A percentile compares a stretch with the other conserved stretches of the same genome.
These are phyloP conservation scores for Aspergillus olivimuriae DNA, from an alignment of 495 filamentous ascomycete species.

Conservation along the genomic window DNA sequence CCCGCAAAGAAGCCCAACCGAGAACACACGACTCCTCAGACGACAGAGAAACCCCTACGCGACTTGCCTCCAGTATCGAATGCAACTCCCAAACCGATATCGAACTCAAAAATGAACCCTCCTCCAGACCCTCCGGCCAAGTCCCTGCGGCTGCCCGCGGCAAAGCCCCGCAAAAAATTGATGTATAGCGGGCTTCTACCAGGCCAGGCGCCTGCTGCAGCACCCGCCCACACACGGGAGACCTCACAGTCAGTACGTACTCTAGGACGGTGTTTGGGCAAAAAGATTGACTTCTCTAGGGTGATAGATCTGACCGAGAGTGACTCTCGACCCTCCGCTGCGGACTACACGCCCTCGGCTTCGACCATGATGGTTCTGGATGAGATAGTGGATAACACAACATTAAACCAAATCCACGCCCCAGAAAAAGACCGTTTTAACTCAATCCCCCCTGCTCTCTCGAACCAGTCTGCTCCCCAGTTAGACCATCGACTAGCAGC, in stretches of 20 bases:
- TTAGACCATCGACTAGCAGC: too few species aligned
- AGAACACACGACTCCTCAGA: not conserved
- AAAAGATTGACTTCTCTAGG: conserved; percentile 12
- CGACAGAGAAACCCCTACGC: not conserved
- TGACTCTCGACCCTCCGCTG: conserved; percentile 7
- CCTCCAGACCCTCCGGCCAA: conserved; percentile 11
- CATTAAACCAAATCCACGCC: not conserved
- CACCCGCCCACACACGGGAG: conserved; percentile 1
- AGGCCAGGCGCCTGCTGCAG: conserved; percentile 10
- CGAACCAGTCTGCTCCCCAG: too few species aligned
- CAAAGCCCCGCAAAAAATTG: conserved; percentile 40
- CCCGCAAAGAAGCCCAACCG: too few species aligned
- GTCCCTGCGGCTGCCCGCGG: conserved; percentile 27
- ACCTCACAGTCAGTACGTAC: conserved; percentile 31
- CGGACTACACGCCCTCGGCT: conserved; percentile 24
- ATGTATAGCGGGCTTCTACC: conserved; percentile 42
- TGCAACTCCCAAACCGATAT: not conserved
- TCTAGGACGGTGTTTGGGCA: not conserved
- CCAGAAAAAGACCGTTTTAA: not conserved
- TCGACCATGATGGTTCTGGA: conserved; percentile 29
- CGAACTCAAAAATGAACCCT: not conserved
- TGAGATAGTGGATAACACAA: conserved; percentile 17
- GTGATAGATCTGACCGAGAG: not conserved
- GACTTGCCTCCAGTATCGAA: too few species aligned
- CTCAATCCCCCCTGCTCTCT: not conserved